phyloP scores from a whole-genome alignment of 2,329 filamentous ascomycete species.

The Fusarium verticillioides region DNA sequence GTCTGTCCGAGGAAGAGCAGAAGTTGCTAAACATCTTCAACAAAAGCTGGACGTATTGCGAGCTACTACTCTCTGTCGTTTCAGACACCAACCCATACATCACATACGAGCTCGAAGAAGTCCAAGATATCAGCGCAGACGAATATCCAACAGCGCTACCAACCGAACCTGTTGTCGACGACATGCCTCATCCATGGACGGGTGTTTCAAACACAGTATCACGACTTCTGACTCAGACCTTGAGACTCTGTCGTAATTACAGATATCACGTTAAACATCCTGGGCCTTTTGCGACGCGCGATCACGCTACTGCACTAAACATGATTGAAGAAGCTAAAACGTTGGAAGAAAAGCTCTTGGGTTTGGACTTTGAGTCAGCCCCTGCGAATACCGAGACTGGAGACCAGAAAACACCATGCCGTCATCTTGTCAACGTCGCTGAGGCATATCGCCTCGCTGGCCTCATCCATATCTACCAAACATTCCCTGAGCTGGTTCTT shows the following conservation, averaged over 20 bases:
- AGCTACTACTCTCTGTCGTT: conserved; percentile 53
- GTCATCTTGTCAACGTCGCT: conserved; percentile 50
- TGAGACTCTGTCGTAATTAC: conserved; percentile 52
- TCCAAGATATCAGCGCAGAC: conserved; percentile 21
- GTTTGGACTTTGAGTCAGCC: conserved; percentile 41
- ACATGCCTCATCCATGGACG: conserved; percentile 52
- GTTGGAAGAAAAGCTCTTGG: conserved; percentile 49
- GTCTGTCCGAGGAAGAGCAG: conserved; percentile 30
- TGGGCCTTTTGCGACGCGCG: conserved; percentile 16
- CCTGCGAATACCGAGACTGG: conserved; percentile 41
- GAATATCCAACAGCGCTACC: conserved; percentile 30
- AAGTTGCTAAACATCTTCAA: conserved; percentile 52
- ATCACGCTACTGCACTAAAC: conserved; percentile 29
- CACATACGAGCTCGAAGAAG: conserved; percentile 12
- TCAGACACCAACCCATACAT: conserved; percentile 45
- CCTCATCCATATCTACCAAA: conserved; percentile 54
- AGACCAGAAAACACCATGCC: conserved; percentile 42
- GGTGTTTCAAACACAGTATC: conserved; percentile 51
- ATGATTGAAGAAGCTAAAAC: conserved; percentile 48
- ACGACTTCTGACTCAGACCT: conserved; percentile 49
- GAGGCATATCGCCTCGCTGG: conserved; percentile 53
- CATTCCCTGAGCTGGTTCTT: conserved; percentile 49
- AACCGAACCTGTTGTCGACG: conserved; percentile 22
- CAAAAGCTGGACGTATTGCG: conserved; percentile 54
- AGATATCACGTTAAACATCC: conserved; percentile 43